phyloP scores from a whole-genome alignment of 768 basidiomycete genomes.

The Xerocomellus dryophilus region DNA sequence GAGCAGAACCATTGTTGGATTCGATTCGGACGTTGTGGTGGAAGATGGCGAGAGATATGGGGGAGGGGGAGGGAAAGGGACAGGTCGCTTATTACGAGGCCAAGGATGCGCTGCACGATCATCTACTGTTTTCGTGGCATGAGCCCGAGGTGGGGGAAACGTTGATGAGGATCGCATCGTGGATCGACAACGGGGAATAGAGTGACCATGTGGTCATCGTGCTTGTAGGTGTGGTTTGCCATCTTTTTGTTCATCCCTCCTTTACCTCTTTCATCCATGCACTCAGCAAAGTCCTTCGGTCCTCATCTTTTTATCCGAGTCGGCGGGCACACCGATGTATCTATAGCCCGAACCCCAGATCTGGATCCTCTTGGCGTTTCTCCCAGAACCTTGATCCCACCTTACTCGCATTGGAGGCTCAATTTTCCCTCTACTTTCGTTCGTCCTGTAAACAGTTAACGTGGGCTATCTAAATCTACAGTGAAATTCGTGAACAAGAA shows the following conservation, averaged over 20 bases:
- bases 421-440: too few species aligned
- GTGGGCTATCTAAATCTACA: too few species aligned
- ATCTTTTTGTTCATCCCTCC: too few species aligned
- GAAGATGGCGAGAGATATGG: constrained; percentile 53
- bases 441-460: too few species aligned
- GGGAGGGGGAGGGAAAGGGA: constrained; percentile 39
- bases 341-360: too few species aligned
- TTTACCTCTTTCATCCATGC: too few species aligned
- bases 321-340: too few species aligned
- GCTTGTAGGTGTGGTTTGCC: not conserved
- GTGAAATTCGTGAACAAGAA: too few species aligned
- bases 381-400: too few species aligned
- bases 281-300: not conserved
- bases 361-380: too few species aligned
- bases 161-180: constrained; percentile 46
- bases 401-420: not conserved
- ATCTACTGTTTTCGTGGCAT: constrained; percentile 47
- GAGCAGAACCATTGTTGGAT: constrained; percentile 56
- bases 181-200: constrained; percentile 32
- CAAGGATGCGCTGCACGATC: constrained; percentile 54
- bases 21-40: constrained; percentile 47
- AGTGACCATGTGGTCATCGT: not conserved
- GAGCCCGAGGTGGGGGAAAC: constrained; percentile 56
- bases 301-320: not conserved
- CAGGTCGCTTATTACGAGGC: constrained; percentile 47